These are phyloP conservation scores for Triadica sebifera DNA, from an alignment of 345 rosid species.

Conservation along the genomic window DNA sequence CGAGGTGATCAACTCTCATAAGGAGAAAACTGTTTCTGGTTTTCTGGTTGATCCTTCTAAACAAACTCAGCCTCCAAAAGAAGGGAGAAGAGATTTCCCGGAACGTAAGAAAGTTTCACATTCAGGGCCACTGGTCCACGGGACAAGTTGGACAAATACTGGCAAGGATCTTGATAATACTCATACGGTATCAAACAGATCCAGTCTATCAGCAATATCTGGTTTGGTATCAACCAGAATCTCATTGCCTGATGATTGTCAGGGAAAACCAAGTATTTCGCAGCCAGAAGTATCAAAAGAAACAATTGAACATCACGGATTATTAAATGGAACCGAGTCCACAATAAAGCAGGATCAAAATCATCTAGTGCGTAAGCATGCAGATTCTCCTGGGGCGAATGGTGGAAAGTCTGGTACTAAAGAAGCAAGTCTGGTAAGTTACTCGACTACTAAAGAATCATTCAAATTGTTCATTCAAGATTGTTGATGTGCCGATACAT, in stretches of 20 bases:
- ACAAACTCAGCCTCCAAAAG: slow-evolving; percentile 34
- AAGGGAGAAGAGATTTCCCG: slow-evolving; percentile 35
- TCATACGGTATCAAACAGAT: slow-evolving; percentile 21
- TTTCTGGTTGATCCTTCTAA: slow-evolving; percentile 38
- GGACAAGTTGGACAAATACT: slow-evolving; percentile 33
- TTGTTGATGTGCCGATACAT: background rate
- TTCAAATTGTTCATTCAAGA: no score
- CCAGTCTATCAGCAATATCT: slow-evolving; percentile 45
- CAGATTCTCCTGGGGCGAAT: slow-evolving; percentile 34
- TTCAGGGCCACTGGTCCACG: slow-evolving; percentile 58
- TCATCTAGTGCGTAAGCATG: slow-evolving; percentile 22
- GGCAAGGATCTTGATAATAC: slow-evolving; percentile 36
- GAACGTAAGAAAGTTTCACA: slow-evolving; percentile 44
- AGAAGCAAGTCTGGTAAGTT: slow-evolving; percentile 48
- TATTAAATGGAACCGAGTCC: slow-evolving; percentile 26
- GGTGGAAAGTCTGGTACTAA: slow-evolving; percentile 32
- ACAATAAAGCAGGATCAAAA: slow-evolving; percentile 35
- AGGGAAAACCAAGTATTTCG: slow-evolving; percentile 30
- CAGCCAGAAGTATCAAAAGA: slow-evolving; percentile 29
- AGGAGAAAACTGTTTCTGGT: slow-evolving; percentile 39
- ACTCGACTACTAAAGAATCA: background rate
- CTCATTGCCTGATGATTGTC: slow-evolving; percentile 31
- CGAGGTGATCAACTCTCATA: slow-evolving; percentile 29
- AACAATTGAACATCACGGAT: slow-evolving; percentile 27
- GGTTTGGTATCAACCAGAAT: slow-evolving; percentile 49